Evolutionary conservation across 108 stramenopile species (phyloP).

Genomic region (Skeletonema tropicum): DNA sequence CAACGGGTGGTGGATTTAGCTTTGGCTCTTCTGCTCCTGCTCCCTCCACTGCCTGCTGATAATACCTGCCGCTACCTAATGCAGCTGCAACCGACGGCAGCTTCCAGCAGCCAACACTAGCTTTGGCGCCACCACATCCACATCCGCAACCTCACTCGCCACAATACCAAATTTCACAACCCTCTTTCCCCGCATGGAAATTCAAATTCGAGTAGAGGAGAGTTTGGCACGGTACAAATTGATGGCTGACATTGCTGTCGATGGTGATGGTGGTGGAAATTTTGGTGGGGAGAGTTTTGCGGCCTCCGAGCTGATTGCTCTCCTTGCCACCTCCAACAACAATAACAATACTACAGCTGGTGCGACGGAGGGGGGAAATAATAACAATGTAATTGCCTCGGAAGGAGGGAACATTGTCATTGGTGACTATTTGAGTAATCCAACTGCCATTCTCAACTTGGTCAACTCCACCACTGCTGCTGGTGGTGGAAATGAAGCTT

Average conservation of each 20-base stretch:
- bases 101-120: too few relatives aligned
- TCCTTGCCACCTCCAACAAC: background rate
- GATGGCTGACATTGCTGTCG: background rate
- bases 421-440: conserved; percentile 12
- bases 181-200: conserved; percentile 42
- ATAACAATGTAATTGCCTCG: background rate
- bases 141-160: too few relatives aligned
- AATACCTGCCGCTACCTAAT: too few relatives aligned
- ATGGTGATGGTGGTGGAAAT: background rate
- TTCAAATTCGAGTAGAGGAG: conserved; percentile 6
- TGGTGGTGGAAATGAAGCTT: background rate
- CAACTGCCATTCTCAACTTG: conserved; percentile 17
- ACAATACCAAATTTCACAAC: conserved; percentile 44
- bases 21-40: too few relatives aligned
- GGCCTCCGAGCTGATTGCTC: conserved; percentile 7
- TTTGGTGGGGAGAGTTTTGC: conserved; percentile 7
- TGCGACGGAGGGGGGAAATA: too few relatives aligned
- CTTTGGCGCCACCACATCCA: too few relatives aligned
- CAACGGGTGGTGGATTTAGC: background rate
- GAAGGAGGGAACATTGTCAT: background rate
- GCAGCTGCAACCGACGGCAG: too few relatives aligned
- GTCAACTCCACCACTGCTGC: background rate
- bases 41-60: too few relatives aligned
- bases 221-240: background rate
- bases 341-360: too few relatives aligned